phyloP scores from a whole-genome alignment of 1,284 basidiomycete species.

The Calocybe gambosa region DNA sequence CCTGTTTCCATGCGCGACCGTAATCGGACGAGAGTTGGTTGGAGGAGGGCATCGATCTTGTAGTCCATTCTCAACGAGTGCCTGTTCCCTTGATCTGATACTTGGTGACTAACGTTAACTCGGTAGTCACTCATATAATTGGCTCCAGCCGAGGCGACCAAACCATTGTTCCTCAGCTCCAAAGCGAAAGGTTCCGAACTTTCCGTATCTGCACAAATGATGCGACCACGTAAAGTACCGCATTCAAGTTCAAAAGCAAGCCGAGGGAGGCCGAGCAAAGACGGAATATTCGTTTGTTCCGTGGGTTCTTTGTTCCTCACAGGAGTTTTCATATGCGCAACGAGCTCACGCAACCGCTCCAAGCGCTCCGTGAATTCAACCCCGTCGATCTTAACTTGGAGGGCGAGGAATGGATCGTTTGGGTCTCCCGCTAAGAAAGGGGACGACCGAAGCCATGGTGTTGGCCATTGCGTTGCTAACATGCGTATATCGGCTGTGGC shows the following conservation, averaged over 20 bases:
- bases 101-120: conserved; percentile 19
- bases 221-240: conserved; percentile 39
- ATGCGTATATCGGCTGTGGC: conserved; percentile 36
- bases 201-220: conserved; percentile 38
- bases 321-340: conserved; percentile 20
- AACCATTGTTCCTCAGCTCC: conserved; percentile 47
- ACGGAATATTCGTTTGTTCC: conserved; percentile 1
- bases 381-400: conserved; percentile 39
- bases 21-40: conserved; percentile 42
- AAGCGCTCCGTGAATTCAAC: conserved; percentile 47
- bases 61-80: conserved; percentile 33
- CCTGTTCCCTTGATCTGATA: conserved; percentile 18
- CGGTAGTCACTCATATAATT: conserved; percentile 27
- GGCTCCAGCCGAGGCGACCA: conserved; percentile 27
- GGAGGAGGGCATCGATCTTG: conserved; percentile 28
- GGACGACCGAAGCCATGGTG: conserved; percentile 42
- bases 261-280: conserved; percentile 41
- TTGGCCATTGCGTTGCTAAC: conserved; percentile 55
- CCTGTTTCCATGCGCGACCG: conserved; percentile 25
- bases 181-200: conserved; percentile 39
- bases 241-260: conserved; percentile 41
- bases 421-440: conserved; percentile 53
- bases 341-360: conserved; percentile 40
- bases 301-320: not conserved
- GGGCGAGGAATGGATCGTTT: conserved; percentile 51